Conservation (phyloP, 2,329 filamentous ascomycete species). For the Davidsoniella australis region DNA sequence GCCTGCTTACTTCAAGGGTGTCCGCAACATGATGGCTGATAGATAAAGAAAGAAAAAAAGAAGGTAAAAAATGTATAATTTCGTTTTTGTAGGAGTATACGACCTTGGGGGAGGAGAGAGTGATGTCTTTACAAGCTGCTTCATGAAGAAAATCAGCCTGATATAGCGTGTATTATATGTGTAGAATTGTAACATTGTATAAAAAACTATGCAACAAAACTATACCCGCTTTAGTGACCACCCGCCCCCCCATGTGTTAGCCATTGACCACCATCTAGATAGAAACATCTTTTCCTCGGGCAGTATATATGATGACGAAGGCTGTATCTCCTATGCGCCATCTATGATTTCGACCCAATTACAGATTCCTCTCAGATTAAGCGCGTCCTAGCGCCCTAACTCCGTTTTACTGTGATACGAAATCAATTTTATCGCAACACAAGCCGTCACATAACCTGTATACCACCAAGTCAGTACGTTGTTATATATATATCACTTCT, state of each 20-base stretch:
- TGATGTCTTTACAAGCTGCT: neutral
- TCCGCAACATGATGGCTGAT: conserved; percentile 72
- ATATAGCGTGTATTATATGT: conserved; percentile 9
- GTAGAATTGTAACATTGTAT: conserved; percentile 13
- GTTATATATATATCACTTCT: neutral
- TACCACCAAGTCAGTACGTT: neutral
- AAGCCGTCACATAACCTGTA: conserved; percentile 26
- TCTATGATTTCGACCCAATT: no score
- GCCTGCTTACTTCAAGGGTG: conserved; percentile 51
- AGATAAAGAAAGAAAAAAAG: conserved; percentile 31
- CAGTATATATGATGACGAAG: no score
- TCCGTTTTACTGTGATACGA: no score
- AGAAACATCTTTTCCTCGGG: no score
- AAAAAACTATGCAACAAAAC: neutral
- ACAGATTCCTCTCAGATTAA: no score
- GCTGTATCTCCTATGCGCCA: no score
- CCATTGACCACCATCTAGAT: no score
- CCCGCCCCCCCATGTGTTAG: no score
- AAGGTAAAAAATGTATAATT: neutral
- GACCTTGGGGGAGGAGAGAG: neutral
- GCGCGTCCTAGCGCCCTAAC: no score
- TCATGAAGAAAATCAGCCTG: neutral
- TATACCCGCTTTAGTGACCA: no score
- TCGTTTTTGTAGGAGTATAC: conserved; percentile 8
- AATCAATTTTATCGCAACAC: conserved; percentile 16